Percentiles rank a stretch among this genome's conserved stretches.
Conservation (phyloP, 352 stramenopile species). For the Globisporangium nunn region DNA sequence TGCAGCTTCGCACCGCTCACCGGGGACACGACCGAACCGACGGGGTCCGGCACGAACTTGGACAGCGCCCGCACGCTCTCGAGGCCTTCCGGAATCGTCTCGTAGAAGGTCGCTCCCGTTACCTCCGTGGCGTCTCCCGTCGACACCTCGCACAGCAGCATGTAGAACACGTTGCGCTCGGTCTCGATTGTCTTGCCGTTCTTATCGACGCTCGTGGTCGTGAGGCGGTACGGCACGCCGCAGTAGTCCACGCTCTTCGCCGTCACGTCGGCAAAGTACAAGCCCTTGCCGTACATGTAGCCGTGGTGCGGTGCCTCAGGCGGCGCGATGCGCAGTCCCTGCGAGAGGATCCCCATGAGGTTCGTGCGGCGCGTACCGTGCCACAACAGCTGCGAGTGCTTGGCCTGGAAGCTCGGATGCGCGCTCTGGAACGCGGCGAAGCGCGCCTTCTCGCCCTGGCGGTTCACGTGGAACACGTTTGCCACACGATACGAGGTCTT, state of each 20-base stretch:
- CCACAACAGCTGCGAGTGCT: constrained; percentile 68
- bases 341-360: constrained; percentile 78
- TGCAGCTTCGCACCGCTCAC: constrained; percentile 41
- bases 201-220: constrained; percentile 16
- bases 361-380: constrained; percentile 82
- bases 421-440: constrained; percentile 34
- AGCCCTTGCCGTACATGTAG: constrained; percentile 78
- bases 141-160: constrained; percentile 71
- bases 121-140: constrained; percentile 36
- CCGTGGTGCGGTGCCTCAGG: constrained; percentile 77
- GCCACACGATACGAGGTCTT: constrained; percentile 39
- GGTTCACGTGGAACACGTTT: constrained; percentile 59
- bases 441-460: constrained; percentile 44
- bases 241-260: constrained; percentile 79
- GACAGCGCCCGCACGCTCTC: constrained; percentile 60
- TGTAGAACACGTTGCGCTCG: constrained; percentile 50
- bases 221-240: constrained; percentile 42
- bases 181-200: constrained; percentile 34
- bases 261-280: constrained; percentile 82
- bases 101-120: constrained; percentile 20
- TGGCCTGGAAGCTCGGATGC: constrained; percentile 26
- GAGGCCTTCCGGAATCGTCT: constrained; percentile 33
- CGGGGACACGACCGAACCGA: constrained; percentile 42
- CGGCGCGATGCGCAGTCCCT: constrained; percentile 81
- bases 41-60: constrained; percentile 39